These are phyloP conservation scores for Eutrema yunnanense DNA, from an alignment of 345 rosid genomes.

Conservation along the genomic window DNA sequence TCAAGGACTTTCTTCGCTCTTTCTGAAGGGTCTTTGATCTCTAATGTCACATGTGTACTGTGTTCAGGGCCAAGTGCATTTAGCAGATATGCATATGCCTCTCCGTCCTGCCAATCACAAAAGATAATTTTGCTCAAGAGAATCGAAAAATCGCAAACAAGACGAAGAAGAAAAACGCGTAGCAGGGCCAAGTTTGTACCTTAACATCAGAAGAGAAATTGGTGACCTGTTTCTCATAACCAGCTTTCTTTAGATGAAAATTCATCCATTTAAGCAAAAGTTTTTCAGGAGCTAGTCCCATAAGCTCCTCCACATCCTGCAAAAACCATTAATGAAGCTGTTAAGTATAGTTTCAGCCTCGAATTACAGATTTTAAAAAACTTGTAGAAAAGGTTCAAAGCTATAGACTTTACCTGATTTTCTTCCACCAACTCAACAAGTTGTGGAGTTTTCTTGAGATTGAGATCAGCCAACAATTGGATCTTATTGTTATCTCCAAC, in stretches of 20 bases:
- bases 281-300: conserved; percentile 78
- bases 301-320: conserved; percentile 88
- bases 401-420: conserved; percentile 40
- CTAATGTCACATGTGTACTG: conserved; percentile 37
- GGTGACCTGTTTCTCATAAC: conserved; percentile 66
- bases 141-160: neutral
- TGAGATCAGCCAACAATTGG: conserved; percentile 73
- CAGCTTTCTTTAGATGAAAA: conserved; percentile 83
- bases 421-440: conserved; percentile 75
- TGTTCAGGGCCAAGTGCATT: conserved; percentile 73
- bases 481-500: conserved; percentile 40
- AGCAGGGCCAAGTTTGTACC: conserved; percentile 39
- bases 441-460: conserved; percentile 85
- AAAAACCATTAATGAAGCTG: neutral
- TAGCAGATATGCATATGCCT: conserved; percentile 77
- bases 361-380: neutral
- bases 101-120: conserved; percentile 55
- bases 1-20: conserved; percentile 70
- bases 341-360: neutral
- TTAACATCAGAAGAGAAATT: conserved; percentile 85
- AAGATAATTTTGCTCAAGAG: neutral
- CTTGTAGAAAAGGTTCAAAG: neutral
- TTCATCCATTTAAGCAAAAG: conserved; percentile 92
- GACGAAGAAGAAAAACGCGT: neutral
- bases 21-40: conserved; percentile 46